These are phyloP conservation scores for Miamiensis avidus DNA, from an alignment of 169 alveolate genomes.

Conservation along the genomic window DNA sequence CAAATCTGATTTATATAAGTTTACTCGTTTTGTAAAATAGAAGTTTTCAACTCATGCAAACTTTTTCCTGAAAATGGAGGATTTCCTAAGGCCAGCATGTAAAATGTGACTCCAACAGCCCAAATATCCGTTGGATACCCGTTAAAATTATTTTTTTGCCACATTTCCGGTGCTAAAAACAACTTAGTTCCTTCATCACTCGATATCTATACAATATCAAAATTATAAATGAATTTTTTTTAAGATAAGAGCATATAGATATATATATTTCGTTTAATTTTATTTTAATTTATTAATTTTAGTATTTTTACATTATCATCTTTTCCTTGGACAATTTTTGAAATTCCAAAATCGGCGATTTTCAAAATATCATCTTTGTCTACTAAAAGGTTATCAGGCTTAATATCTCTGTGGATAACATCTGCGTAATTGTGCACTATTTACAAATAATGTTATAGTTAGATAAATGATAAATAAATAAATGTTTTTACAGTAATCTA, in stretches of 20 bases:
- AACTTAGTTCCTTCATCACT: conserved; percentile 55
- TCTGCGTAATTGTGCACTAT: conserved; percentile 53
- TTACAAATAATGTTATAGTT: not conserved
- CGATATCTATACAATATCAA: not conserved
- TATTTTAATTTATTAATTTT: not conserved
- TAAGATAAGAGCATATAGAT: too few relatives aligned
- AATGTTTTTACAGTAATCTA: conserved; percentile 54
- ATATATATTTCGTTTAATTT: too few relatives aligned
- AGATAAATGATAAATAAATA: too few relatives aligned
- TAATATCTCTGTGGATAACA: conserved; percentile 61
- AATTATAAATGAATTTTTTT: too few relatives aligned
- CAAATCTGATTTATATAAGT: not conserved
- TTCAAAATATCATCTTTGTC: conserved; percentile 45
- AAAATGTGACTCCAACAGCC: conserved; percentile 82
- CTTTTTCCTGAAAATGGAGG: conserved; percentile 64
- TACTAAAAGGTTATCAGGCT: conserved; percentile 61
- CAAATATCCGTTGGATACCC: conserved; percentile 83
- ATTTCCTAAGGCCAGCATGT: conserved; percentile 61
- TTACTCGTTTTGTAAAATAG: conserved; percentile 40
- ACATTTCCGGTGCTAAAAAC: conserved; percentile 59
- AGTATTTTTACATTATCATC: conserved; percentile 23
- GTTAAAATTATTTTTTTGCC: conserved; percentile 51
- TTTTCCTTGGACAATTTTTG: conserved; percentile 51
- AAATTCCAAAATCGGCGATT: conserved; percentile 62
- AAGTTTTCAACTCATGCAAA: conserved; percentile 18